A percentile compares a stretch with the other conserved stretches of the same genome.
Conservation (phyloP, 2,329 filamentous ascomycete species). For the Ploettnerulaceae sp. region DNA sequence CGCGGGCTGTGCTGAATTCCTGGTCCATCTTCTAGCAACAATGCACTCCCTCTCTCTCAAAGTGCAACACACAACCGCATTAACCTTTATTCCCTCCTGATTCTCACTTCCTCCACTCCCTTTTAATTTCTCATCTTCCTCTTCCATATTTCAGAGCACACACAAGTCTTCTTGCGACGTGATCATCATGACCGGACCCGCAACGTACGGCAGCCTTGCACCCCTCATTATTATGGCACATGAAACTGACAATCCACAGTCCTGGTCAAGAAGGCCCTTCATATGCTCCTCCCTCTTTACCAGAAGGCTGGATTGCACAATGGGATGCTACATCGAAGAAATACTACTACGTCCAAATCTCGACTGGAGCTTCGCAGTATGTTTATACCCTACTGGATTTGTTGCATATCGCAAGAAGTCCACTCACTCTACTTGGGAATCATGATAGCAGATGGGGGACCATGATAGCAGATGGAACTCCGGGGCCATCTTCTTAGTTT, state of each 20-base stretch:
- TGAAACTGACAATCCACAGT: slow-evolving; percentile 21
- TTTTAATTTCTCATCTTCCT: background rate
- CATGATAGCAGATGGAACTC: background rate
- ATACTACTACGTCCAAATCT: slow-evolving; percentile 69
- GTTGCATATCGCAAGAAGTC: background rate
- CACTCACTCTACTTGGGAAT: too few species aligned
- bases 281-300: slow-evolving; percentile 50
- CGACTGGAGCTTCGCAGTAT: slow-evolving; percentile 69
- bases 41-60: background rate
- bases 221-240: slow-evolving; percentile 1
- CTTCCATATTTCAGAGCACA: background rate
- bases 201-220: slow-evolving; percentile 24
- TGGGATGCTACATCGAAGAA: slow-evolving; percentile 61
- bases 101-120: slow-evolving; percentile 1
- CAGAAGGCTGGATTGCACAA: slow-evolving; percentile 64
- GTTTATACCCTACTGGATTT: slow-evolving; percentile 45
- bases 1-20: slow-evolving; percentile 7
- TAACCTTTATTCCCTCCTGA: background rate
- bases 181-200: slow-evolving; percentile 28
- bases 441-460: background rate
- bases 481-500: too few species aligned
- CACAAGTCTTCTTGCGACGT: background rate
- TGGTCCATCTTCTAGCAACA: background rate
- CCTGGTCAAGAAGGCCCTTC: slow-evolving; percentile 35
- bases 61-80: slow-evolving; percentile 1